These are phyloP conservation scores for Penicillium dipodomyicola DNA, from an alignment of 495 filamentous ascomycete genomes.

Conservation along the genomic window DNA sequence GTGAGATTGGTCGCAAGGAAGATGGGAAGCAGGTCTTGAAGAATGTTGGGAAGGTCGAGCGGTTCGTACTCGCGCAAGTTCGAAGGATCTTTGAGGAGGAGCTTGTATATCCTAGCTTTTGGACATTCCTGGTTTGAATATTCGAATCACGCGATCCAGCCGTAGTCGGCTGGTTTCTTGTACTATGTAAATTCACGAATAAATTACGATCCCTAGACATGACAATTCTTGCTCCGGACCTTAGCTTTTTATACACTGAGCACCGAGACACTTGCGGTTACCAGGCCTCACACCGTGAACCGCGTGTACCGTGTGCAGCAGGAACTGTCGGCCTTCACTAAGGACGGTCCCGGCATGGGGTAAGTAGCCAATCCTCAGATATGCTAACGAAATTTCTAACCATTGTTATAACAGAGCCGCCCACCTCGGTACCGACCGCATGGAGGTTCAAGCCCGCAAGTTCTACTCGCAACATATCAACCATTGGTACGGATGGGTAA, in stretches of 20 bases:
- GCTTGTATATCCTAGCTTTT: constrained; percentile 96
- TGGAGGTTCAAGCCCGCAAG: constrained; percentile 99
- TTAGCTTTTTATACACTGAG: neutral
- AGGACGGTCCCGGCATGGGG: constrained; percentile 47
- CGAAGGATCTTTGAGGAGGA: constrained; percentile 97
- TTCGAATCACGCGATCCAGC: neutral
- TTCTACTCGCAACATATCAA: constrained; percentile 95
- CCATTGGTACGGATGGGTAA: neutral
- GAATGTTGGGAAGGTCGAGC: constrained; percentile 97
- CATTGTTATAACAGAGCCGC: constrained; percentile 51
- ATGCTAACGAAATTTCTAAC: constrained; percentile 10
- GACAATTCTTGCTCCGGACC: constrained; percentile 11
- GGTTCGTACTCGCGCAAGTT: constrained; percentile 95
- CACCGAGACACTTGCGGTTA: constrained; percentile 6
- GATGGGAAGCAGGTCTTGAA: constrained; percentile 91
- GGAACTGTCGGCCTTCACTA: constrained; percentile 65
- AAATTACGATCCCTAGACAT: constrained; percentile 13
- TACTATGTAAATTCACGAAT: constrained; percentile 24
- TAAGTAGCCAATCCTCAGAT: constrained; percentile 23
- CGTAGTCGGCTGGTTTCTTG: neutral
- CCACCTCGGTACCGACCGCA: constrained; percentile 81
- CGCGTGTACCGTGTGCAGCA: constrained; percentile 95
- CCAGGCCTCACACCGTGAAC: constrained; percentile 72
- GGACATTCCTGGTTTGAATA: constrained; percentile 87
- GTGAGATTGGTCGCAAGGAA: constrained; percentile 90